Evolutionary conservation across 1,284 basidiomycete species (phyloP).

Genomic region (Paramarasmius palmivorus): DNA sequence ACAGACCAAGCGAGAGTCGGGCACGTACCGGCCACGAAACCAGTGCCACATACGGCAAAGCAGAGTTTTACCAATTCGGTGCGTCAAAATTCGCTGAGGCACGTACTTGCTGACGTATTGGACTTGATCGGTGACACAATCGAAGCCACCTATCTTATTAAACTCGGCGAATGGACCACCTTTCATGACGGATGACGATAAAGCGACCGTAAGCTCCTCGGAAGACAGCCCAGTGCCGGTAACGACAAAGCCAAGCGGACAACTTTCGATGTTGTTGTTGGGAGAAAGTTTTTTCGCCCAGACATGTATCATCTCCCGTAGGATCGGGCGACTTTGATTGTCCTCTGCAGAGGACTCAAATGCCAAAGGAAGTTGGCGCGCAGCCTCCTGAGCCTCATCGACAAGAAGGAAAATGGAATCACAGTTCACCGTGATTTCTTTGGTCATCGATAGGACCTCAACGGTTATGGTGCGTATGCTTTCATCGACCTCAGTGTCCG

Average conservation of each 20-base stretch:
- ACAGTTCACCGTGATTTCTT: no score
- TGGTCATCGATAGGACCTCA: no score
- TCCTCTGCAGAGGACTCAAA: not conserved
- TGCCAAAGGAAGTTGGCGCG: not conserved
- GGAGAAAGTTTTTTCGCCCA: not conserved
- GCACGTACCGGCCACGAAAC: not conserved
- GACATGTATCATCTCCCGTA: not conserved
- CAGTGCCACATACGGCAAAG: not conserved
- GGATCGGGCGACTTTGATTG: not conserved
- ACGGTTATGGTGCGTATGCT: no score
- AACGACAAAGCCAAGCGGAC: not conserved
- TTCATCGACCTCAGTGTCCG: not conserved
- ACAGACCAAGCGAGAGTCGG: not conserved
- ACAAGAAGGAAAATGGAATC: not conserved
- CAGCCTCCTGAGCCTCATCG: not conserved
- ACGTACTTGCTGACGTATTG: not conserved
- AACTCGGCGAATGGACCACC: not conserved
- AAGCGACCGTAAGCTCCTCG: not conserved
- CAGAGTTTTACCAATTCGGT: not conserved
- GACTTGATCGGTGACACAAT: not conserved
- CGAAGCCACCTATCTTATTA: not conserved
- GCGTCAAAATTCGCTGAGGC: not conserved
- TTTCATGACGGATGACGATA: conserved; percentile 6
- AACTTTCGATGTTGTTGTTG: not conserved
- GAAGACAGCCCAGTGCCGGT: conserved; percentile 6